Conservation (phyloP, 2,329 filamentous ascomycete genomes). For the Venturia aucupariae region DNA sequence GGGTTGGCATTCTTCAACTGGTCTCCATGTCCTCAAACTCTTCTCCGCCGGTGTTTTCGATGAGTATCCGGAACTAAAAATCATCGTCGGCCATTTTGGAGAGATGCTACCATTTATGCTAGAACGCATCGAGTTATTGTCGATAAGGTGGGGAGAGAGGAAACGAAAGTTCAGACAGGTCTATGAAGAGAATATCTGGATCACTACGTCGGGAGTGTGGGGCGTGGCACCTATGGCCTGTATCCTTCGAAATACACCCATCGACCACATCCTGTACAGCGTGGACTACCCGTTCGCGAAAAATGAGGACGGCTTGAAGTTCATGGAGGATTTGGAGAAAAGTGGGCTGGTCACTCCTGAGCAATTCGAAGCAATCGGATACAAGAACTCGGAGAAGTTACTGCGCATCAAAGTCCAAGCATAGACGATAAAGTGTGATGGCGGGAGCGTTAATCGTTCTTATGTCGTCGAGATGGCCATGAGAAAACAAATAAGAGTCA, state of each 20-base stretch:
- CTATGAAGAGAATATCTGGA: constrained; percentile 48
- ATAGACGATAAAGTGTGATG: too few relatives aligned
- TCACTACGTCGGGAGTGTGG: constrained; percentile 49
- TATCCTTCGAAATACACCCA: constrained; percentile 34
- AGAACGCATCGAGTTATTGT: constrained; percentile 33
- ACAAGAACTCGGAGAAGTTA: constrained; percentile 42
- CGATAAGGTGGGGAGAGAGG: constrained; percentile 23
- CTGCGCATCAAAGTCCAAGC: constrained; percentile 20
- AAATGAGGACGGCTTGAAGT: constrained; percentile 39
- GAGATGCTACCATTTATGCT: constrained; percentile 47
- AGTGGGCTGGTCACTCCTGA: constrained; percentile 42
- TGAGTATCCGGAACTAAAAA: constrained; percentile 42
- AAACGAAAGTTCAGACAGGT: constrained; percentile 37
- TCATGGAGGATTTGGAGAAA: constrained; percentile 39
- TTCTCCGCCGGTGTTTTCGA: constrained; percentile 48
- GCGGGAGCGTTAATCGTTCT: too few relatives aligned
- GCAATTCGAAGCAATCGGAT: constrained; percentile 41
- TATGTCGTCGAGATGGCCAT: too few relatives aligned
- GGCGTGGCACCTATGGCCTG: constrained; percentile 39
- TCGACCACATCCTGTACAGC: constrained; percentile 47
- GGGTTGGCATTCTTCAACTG: constrained; percentile 45
- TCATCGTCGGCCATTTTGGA: constrained; percentile 46
- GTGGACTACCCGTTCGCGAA: constrained; percentile 49
- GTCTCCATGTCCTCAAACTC: constrained; percentile 40
- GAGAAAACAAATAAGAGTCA: too few relatives aligned